phyloP scores from a whole-genome alignment of 495 filamentous ascomycete species.

The Lophium mytilinum region DNA sequence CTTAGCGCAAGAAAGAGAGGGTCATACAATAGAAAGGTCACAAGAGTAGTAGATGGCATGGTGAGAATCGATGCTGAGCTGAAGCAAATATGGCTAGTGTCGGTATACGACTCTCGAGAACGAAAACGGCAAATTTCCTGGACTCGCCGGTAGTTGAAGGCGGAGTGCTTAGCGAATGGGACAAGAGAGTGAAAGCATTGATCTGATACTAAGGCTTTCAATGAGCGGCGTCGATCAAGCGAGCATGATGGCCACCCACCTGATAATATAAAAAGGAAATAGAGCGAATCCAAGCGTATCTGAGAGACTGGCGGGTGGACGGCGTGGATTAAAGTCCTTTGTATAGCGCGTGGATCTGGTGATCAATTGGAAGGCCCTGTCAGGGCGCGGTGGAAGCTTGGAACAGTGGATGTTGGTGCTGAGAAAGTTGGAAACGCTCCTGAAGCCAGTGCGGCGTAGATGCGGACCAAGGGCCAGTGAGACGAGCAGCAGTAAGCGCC shows the following conservation, averaged over 20 bases:
- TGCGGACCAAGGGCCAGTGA: neutral
- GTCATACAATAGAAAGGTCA: conserved; percentile 34
- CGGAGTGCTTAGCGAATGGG: neutral
- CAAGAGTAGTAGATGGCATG: conserved; percentile 32
- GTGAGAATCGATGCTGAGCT: neutral
- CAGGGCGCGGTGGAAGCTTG: too few species aligned
- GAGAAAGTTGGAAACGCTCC: neutral
- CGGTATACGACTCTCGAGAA: too few species aligned
- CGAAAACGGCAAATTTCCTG: too few species aligned
- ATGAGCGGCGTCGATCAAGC: neutral
- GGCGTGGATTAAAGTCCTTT: neutral
- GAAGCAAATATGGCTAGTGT: too few species aligned
- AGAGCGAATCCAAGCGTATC: neutral
- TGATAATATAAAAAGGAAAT: neutral
- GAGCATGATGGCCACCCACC: neutral
- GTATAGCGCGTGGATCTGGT: neutral
- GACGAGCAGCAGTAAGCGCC: neutral
- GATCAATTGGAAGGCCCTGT: neutral
- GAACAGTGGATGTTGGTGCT: too few species aligned
- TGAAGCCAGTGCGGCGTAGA: neutral
- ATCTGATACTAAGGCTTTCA: neutral
- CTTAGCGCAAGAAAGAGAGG: neutral
- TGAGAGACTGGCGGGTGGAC: neutral
- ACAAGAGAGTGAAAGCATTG: neutral
- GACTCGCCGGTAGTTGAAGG: neutral